These are phyloP conservation scores for Coemansia sp. DNA, from an alignment of 192 early-diverging fungal species.

Conservation along the genomic window DNA sequence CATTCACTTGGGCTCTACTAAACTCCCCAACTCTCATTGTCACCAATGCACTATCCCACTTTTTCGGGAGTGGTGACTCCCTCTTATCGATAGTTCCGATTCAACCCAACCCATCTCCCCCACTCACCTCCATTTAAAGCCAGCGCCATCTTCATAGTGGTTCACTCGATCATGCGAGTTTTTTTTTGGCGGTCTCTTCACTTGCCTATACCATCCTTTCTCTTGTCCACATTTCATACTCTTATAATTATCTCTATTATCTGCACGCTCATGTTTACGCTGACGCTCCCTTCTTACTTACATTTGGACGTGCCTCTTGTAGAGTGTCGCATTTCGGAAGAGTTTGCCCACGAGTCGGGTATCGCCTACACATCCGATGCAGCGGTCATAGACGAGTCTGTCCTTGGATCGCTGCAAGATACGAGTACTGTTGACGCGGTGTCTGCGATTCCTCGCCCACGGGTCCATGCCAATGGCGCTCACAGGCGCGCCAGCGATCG, in stretches of 20 bases:
- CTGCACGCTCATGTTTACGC: constrained; percentile 18
- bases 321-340: constrained; percentile 46
- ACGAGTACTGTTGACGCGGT: not conserved
- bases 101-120: not conserved
- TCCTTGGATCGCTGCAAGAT: not conserved
- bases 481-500: constrained; percentile 3
- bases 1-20: not conserved
- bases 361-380: constrained; percentile 17
- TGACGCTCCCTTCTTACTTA: constrained; percentile 8
- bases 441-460: not conserved
- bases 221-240: not conserved
- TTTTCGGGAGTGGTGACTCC: not conserved
- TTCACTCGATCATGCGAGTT: not conserved
- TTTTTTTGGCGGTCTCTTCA: not conserved
- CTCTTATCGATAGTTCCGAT: not conserved
- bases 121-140: not conserved
- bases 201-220: constrained; percentile 5
- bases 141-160: not conserved
- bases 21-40: not conserved
- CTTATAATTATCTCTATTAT: not conserved
- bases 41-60: not conserved
- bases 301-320: constrained; percentile 28
- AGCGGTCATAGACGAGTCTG: not conserved
- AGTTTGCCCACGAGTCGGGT: constrained; percentile 37
- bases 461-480: constrained; percentile 2